phyloP scores from a whole-genome alignment of 2,329 filamentous ascomycete genomes.

The Sarocladium strictum region DNA sequence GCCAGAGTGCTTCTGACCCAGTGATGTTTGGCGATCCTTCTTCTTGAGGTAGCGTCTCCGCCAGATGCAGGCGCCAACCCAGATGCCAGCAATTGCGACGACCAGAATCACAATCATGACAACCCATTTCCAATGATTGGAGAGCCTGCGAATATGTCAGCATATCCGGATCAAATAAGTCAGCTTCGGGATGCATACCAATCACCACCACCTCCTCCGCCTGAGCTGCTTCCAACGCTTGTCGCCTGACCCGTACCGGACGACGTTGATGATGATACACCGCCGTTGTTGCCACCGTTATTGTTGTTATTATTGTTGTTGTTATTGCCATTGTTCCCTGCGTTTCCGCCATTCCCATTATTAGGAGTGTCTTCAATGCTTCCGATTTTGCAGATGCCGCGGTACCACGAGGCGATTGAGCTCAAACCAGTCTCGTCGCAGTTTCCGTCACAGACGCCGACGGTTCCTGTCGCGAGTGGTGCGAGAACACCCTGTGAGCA shows the following conservation, averaged over 20 bases:
- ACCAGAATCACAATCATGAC: conserved; percentile 73
- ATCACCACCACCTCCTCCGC: conserved; percentile 25
- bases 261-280: conserved; percentile 9
- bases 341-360: conserved; percentile 10
- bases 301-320: conserved; percentile 12
- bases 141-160: conserved; percentile 44
- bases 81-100: conserved; percentile 61
- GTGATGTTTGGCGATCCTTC: conserved; percentile 47
- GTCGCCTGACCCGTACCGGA: not conserved
- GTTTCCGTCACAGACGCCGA: conserved; percentile 55
- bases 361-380: conserved; percentile 16
- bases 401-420: conserved; percentile 66
- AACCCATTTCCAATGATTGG: conserved; percentile 72
- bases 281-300: conserved; percentile 10
- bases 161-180: not conserved
- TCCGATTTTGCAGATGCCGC: conserved; percentile 52
- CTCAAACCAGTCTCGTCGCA: conserved; percentile 46
- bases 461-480: conserved; percentile 48
- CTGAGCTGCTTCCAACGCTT: not conserved
- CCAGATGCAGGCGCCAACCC: conserved; percentile 62
- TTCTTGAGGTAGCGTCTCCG: conserved; percentile 69
- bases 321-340: conserved; percentile 2
- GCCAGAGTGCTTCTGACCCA: conserved; percentile 31
- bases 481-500: conserved; percentile 58
- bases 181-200: conserved; percentile 34